Evolutionary conservation across 495 filamentous ascomycete species (phyloP).

Genomic region (Hypoxylon subgilvum): DNA sequence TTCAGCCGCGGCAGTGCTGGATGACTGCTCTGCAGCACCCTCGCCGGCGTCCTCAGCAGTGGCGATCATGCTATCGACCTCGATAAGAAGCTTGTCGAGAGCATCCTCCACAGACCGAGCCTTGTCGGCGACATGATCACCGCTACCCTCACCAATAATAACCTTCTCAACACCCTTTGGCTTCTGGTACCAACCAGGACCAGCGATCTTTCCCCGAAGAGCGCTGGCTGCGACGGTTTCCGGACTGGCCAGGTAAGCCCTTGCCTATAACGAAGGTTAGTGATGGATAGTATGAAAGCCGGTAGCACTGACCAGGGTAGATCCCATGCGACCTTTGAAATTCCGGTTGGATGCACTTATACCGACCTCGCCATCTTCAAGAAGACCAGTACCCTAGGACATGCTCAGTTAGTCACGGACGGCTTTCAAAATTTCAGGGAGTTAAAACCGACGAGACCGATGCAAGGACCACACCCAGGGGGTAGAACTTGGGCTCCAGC

Average conservation of each 20-base stretch:
- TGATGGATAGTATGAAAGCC: too few species aligned
- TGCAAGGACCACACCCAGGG: conserved; percentile 87
- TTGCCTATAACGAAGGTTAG: too few species aligned
- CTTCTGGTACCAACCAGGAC: conserved; percentile 80
- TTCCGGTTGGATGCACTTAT: conserved; percentile 89
- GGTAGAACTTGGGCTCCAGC: conserved; percentile 79
- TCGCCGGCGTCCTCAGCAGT: conserved; percentile 15
- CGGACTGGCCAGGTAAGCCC: conserved; percentile 81
- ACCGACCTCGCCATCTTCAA: conserved; percentile 87
- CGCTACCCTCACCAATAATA: conserved; percentile 72
- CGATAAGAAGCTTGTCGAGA: conserved; percentile 69
- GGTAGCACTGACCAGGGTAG: conserved; percentile 74
- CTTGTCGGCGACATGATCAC: conserved; percentile 64
- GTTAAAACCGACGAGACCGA: too few species aligned
- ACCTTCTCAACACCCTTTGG: conserved; percentile 71
- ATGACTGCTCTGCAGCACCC: conserved; percentile 1
- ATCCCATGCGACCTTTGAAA: conserved; percentile 93
- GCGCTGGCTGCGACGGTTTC: conserved; percentile 88
- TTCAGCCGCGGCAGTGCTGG: conserved; percentile 23
- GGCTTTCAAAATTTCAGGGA: too few species aligned
- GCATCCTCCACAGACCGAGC: conserved; percentile 69
- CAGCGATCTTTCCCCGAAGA: conserved; percentile 75
- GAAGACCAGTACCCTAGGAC: conserved; percentile 79
- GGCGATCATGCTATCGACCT: conserved; percentile 67
- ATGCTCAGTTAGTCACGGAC: too few species aligned